These are phyloP conservation scores for Penicillium paxilli DNA, from an alignment of 495 filamentous ascomycete genomes.

Conservation along the genomic window DNA sequence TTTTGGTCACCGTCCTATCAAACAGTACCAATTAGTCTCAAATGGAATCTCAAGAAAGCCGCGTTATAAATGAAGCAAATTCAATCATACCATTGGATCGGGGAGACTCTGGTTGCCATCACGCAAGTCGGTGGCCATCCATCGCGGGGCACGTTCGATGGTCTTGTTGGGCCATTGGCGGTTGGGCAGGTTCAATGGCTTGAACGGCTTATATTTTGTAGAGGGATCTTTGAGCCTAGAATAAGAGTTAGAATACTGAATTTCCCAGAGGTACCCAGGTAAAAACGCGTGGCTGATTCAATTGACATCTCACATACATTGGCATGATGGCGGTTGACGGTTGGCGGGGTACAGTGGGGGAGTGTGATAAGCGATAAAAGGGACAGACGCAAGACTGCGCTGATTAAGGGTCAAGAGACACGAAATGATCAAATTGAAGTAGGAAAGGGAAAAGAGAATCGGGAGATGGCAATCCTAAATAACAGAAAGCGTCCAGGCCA, in stretches of 20 bases:
- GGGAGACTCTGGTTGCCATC: slow-evolving; percentile 89
- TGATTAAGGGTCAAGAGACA: neutral
- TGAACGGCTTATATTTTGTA: slow-evolving; percentile 81
- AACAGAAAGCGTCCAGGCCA: slow-evolving; percentile 17
- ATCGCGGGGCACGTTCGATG: slow-evolving; percentile 76
- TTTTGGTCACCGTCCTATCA: slow-evolving; percentile 87
- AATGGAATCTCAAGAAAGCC: neutral
- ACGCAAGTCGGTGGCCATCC: slow-evolving; percentile 81
- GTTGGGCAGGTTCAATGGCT: slow-evolving; percentile 77
- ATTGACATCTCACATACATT: slow-evolving; percentile 30
- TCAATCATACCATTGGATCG: slow-evolving; percentile 73
- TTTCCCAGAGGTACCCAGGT: too few species aligned
- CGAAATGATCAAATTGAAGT: neutral
- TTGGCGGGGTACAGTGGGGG: slow-evolving; percentile 35
- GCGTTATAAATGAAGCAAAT: neutral
- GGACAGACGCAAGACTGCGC: slow-evolving; percentile 6
- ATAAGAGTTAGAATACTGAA: slow-evolving; percentile 2
- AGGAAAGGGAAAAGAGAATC: neutral
- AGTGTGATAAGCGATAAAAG: slow-evolving; percentile 24
- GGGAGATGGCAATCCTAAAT: slow-evolving; percentile 13
- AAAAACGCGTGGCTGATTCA: too few species aligned
- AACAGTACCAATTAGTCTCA: neutral
- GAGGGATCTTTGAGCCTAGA: slow-evolving; percentile 91
- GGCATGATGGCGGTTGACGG: slow-evolving; percentile 37
- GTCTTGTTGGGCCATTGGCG: slow-evolving; percentile 86